Base-by-base conservation (phyloP, 192 early-diverging fungal genomes). In the Coemansia sp. region DNA sequence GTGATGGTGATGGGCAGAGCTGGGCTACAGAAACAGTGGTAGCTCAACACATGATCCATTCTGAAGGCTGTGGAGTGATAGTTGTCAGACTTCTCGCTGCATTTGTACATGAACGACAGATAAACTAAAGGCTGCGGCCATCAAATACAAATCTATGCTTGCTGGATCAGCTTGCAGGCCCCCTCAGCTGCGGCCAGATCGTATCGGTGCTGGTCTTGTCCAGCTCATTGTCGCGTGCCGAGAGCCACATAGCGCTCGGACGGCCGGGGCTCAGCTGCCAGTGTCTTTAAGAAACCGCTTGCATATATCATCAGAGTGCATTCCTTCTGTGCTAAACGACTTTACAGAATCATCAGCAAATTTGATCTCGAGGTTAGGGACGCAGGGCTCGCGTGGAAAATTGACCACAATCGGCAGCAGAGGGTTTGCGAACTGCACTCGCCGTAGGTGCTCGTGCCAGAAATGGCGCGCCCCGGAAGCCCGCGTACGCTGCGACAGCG, bases 341-440 rank as follows among this genome's bases (percentile, higher is more conserved):
- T 68, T 63, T 2, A 42, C 56, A 4, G 56, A 36, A 10, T 71
- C 61, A 51, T 72, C 51, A 29, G 68, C 21, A 33, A 82, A 76
- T 33, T 64, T 66, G 63, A 82, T 74, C 58, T 82, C 80, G 10
- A 82, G 74, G 54, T 64, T 74, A 5, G 80, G 74, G 56, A n/a
- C 10, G 58, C 80, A 82, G 11, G 72, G 71, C 69, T 82, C 75
- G 39, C 75, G 71, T 46, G 71, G 80, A 56, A 59, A 77, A 62
- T 74, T 74, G 25, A 82, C 80, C 9, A 55, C 59, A 33, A 82
- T 82, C 14, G 65, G 67, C 63, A 82, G 69, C 8, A 14, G 39
- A 3, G 80, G 80, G 56, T 82, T 82, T n/a, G 75, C 80, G 27
- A 65, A 82, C 72, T 82, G 80, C 42, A 82, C 53, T 54, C 68